Evolutionary conservation across 495 filamentous ascomycete genomes (phyloP), one percentile per base, ranked within the genome.

Genomic region (Xylaria cubensis): DNA sequence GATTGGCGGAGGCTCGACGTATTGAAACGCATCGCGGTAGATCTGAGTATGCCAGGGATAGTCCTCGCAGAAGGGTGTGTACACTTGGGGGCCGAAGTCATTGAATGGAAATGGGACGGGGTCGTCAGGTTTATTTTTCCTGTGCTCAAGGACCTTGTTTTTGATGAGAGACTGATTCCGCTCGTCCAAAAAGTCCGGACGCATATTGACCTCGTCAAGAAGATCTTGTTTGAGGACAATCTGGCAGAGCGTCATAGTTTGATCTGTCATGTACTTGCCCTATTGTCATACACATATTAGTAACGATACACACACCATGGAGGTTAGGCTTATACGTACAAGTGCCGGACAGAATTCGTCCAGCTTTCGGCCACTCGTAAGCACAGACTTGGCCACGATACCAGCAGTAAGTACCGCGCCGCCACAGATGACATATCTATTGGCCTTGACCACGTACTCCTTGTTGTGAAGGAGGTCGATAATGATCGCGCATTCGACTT

Each of bases 31-130:
- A 3, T 63, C 59, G 10, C 59, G 36, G n/a, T 63, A 6, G 32
- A 63, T 63, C 59, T 63, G 59, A 4, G 59, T 63, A n/a, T 63
- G 59, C 59, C 59, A 63, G 3, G 59, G 59, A 10, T 21, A 63
- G 0, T 63, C 36, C 0, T 24, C 19, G 0, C 36, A 41, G 17
- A 39, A 39, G 0, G 59, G 59, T 10, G 36, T 41, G 8, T 63
- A 39, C 19, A 41, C 34, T 19, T 63, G 59, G 0, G 59, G 59
- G 10, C 21, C 32, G n/a, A 19, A 24, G 9, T 63, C 59, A 3
- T 41, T 3, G 36, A 39, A 42, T 0, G 59, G 36, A 24, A 63
- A 39, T 1, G 34, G 59, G 7, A 63, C 0, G 15, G 36, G 34
- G 4, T 63, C 59, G 1, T 41, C 9, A 0, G 59, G 59, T 26